Percentiles rank a stretch among this genome's conserved stretches.
Evolutionary conservation across 73 alveolate species (phyloP).

Genomic region (Paramecium octaurelia): DNA sequence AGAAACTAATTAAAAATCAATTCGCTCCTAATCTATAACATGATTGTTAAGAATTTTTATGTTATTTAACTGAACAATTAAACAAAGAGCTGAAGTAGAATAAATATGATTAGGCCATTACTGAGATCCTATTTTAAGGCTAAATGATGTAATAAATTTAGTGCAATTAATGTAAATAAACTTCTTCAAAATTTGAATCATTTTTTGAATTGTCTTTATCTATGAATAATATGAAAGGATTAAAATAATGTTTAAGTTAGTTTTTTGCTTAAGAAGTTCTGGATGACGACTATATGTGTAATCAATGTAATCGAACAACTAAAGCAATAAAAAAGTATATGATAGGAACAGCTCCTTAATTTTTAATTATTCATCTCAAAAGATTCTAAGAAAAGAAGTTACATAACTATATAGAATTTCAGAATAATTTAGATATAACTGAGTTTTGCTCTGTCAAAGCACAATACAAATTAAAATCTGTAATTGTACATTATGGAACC

Average conservation of each 20-base stretch:
- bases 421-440: background rate
- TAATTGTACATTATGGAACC: conserved; percentile 46
- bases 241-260: background rate
- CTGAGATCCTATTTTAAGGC: conserved; percentile 16
- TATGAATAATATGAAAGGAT: background rate
- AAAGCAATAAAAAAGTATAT: conserved; percentile 37
- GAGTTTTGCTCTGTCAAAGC: conserved; percentile 21
- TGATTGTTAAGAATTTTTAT: conserved; percentile 24
- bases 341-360: conserved; percentile 35
- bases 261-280: conserved; percentile 12
- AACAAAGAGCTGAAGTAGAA: background rate
- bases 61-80: conserved; percentile 15
- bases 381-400: background rate
- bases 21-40: conserved; percentile 16
- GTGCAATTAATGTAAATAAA: background rate
- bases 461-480: conserved; percentile 1
- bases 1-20: background rate
- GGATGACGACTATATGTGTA: conserved; percentile 5
- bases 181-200: background rate
- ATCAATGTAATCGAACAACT: background rate
- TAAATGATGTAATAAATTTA: background rate
- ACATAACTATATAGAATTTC: background rate
- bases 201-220: conserved; percentile 34
- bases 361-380: background rate
- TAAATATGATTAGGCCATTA: conserved; percentile 30